phyloP scores from a whole-genome alignment of 257 asterid genomes.

The Oldenlandia corymbosa region DNA sequence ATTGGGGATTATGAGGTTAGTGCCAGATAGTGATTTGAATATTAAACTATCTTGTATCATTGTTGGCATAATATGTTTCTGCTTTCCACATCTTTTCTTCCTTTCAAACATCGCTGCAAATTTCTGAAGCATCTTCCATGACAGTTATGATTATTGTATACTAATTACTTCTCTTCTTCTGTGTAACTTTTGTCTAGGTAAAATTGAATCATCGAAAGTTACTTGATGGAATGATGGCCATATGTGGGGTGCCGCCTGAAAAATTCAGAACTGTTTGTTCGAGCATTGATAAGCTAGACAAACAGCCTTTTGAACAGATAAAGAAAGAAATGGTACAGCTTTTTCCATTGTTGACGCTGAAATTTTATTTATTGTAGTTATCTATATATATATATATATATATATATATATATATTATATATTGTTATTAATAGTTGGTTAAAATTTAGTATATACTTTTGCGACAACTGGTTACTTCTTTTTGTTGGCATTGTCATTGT shows the following conservation, averaged over 20 bases:
- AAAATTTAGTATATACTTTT: too few species aligned
- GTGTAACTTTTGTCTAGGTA: conserved; percentile 44
- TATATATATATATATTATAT: too few species aligned
- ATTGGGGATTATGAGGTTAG: conserved; percentile 90
- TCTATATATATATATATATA: too few species aligned
- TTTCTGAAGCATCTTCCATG: background rate
- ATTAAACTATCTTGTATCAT: background rate
- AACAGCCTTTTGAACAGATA: conserved; percentile 83
- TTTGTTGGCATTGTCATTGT: too few species aligned
- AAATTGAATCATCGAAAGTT: conserved; percentile 86
- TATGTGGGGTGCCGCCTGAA: conserved; percentile 87
- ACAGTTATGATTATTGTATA: background rate
- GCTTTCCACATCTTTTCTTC: background rate
- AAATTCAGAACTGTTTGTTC: conserved; percentile 89
- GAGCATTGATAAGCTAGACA: conserved; percentile 94
- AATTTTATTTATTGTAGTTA: background rate
- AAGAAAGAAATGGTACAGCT: conserved; percentile 83
- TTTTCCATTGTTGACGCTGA: conserved; percentile 4
- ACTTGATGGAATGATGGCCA: conserved; percentile 88
- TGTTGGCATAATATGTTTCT: background rate
- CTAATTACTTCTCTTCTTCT: background rate
- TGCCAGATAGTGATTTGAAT: background rate
- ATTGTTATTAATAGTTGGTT: too few species aligned
- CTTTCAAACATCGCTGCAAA: background rate
- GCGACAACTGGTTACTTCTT: too few species aligned